phyloP scores from a whole-genome alignment of 139 green algal genomes.

The Astrephomene gubernaculifera region DNA sequence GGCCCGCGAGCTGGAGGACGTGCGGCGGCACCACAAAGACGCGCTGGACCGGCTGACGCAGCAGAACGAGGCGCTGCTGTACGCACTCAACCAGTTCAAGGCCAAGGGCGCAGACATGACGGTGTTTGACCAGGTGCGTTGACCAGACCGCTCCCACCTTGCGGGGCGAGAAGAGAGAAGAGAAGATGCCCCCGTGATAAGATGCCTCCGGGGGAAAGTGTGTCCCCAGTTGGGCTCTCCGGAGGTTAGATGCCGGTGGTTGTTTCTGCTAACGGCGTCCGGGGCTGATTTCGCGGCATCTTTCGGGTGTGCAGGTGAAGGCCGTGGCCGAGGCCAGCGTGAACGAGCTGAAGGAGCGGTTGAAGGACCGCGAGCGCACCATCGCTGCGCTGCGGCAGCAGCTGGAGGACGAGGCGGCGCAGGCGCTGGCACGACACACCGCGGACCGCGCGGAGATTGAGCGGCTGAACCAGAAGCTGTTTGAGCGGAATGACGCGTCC shows the following conservation, averaged over 20 bases:
- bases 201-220: too few relatives aligned
- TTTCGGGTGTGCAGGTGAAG: constrained; percentile 52
- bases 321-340: constrained; percentile 74
- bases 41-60: constrained; percentile 66
- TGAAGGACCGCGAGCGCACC: constrained; percentile 59
- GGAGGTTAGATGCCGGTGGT: not conserved
- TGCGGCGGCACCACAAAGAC: constrained; percentile 71
- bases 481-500: constrained; percentile 57
- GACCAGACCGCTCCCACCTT: too few relatives aligned
- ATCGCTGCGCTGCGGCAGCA: not conserved
- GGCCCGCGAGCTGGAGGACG: constrained; percentile 48
- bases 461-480: constrained; percentile 70
- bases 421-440: constrained; percentile 59
- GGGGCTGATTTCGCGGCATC: too few relatives aligned
- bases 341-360: constrained; percentile 64
- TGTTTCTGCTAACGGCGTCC: not conserved
- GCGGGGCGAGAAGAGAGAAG: too few relatives aligned
- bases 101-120: constrained; percentile 45
- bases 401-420: constrained; percentile 55
- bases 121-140: constrained; percentile 33
- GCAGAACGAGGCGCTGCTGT: constrained; percentile 61
- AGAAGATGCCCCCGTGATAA: too few relatives aligned
- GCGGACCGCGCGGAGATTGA: constrained; percentile 67
- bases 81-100: constrained; percentile 51
- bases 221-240: too few relatives aligned